A percentile compares a stretch with the other conserved stretches of the same genome.
These are phyloP conservation scores for Cryphonectria nitschkei DNA, from an alignment of 2,329 filamentous ascomycete species.

Conservation along the genomic window DNA sequence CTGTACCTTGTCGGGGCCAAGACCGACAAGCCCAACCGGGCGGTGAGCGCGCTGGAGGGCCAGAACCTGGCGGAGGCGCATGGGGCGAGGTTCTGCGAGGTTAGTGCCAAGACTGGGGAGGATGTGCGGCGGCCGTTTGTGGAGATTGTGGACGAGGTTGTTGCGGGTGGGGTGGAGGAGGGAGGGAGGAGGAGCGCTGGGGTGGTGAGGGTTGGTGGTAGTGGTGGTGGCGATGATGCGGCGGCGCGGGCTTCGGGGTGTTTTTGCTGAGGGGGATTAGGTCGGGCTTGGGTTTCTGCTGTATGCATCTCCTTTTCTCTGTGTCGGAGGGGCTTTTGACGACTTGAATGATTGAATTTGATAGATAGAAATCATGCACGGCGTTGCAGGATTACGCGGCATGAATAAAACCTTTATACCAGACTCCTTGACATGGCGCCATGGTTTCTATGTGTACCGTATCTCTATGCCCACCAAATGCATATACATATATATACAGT, in stretches of 20 bases:
- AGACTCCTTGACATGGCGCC: too few species aligned
- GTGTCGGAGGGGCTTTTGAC: slow-evolving; percentile 3
- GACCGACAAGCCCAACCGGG: slow-evolving; percentile 51
- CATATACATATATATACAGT: neutral
- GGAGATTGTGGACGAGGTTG: slow-evolving; percentile 54
- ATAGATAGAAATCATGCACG: neutral
- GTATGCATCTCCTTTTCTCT: neutral
- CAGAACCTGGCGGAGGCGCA: slow-evolving; percentile 49
- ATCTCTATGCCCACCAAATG: slow-evolving; percentile 7
- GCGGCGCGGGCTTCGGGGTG: slow-evolving; percentile 28
- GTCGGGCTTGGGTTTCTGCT: neutral
- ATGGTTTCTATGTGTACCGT: neutral
- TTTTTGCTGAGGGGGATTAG: slow-evolving; percentile 31
- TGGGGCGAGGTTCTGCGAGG: slow-evolving; percentile 55
- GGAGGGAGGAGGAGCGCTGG: slow-evolving; percentile 33
- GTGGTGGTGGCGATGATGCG: slow-evolving; percentile 7
- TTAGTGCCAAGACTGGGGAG: slow-evolving; percentile 57
- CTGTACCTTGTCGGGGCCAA: slow-evolving; percentile 58
- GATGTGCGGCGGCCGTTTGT: slow-evolving; percentile 56
- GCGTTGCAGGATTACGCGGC: neutral
- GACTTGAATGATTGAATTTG: slow-evolving; percentile 10
- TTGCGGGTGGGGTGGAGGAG: slow-evolving; percentile 47
- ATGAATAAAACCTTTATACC: neutral
- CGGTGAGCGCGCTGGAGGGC: slow-evolving; percentile 53
- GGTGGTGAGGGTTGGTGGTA: slow-evolving; percentile 36